These are phyloP conservation scores for Pinguiococcus pyrenoidosus DNA, from an alignment of 108 stramenopile species.

Conservation along the genomic window DNA sequence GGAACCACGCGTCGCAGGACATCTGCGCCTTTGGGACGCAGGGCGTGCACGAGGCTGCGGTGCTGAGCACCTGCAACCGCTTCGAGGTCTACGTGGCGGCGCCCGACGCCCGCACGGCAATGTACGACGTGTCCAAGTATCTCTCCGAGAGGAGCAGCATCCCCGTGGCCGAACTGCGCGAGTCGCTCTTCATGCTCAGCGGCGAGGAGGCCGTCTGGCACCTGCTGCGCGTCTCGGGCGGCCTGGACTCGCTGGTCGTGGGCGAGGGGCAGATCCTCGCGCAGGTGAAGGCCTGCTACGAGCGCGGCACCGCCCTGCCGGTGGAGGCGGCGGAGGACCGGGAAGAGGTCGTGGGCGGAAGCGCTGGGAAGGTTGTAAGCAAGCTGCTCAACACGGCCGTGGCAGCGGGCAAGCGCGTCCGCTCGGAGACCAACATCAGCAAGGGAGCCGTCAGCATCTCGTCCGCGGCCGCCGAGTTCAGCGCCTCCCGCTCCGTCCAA, in stretches of 20 bases:
- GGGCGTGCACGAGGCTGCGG: slow-evolving; percentile 79
- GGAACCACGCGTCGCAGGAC: slow-evolving; percentile 70
- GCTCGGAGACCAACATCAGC: slow-evolving; percentile 88
- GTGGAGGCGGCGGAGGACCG: no score
- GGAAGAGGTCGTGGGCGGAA: slow-evolving; percentile 84
- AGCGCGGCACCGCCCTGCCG: slow-evolving; percentile 71
- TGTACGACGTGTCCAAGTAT: slow-evolving; percentile 64
- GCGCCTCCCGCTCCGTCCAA: slow-evolving; percentile 29
- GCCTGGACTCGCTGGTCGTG: slow-evolving; percentile 92
- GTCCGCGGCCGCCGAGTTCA: slow-evolving; percentile 87
- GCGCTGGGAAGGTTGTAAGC: slow-evolving; percentile 85
- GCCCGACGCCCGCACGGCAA: slow-evolving; percentile 68
- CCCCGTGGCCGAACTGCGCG: slow-evolving; percentile 62
- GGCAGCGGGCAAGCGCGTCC: slow-evolving; percentile 87
- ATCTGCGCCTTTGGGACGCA: slow-evolving; percentile 50
- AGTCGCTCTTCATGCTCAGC: slow-evolving; percentile 80
- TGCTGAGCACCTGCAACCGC: slow-evolving; percentile 93
- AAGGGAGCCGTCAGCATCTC: slow-evolving; percentile 76
- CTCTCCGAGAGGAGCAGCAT: slow-evolving; percentile 63
- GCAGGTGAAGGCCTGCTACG: slow-evolving; percentile 66
- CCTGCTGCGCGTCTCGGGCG: slow-evolving; percentile 85
- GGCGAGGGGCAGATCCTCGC: slow-evolving; percentile 96
- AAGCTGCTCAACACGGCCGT: slow-evolving; percentile 83
- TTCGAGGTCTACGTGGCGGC: slow-evolving; percentile 94
- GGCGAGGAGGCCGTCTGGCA: slow-evolving; percentile 95